These are phyloP conservation scores for Phanerodontia chrysosporium DNA, from an alignment of 768 basidiomycete genomes.

Conservation along the genomic window DNA sequence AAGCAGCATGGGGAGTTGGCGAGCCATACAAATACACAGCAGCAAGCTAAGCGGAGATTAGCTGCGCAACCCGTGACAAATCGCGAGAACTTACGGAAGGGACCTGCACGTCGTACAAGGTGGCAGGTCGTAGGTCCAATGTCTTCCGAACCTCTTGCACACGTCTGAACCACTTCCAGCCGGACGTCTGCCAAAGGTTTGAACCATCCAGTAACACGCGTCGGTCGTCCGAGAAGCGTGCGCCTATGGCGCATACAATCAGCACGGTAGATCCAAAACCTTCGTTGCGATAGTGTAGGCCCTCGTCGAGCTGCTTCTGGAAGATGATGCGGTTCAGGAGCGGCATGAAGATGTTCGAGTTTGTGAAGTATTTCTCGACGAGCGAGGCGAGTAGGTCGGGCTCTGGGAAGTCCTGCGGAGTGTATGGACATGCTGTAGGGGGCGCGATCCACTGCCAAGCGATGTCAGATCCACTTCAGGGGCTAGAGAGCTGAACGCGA, in stretches of 20 bases:
- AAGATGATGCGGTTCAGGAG: slow-evolving; percentile 40
- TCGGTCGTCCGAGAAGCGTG: slow-evolving; percentile 40
- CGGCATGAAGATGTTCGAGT: slow-evolving; percentile 33
- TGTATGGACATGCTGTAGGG: slow-evolving; percentile 3
- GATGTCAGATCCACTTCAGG: neutral
- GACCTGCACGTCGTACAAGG: slow-evolving; percentile 66
- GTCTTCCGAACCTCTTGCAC: slow-evolving; percentile 47
- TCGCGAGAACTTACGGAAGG: slow-evolving; percentile 41
- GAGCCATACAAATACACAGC: slow-evolving; percentile 9
- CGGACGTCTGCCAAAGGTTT: slow-evolving; percentile 2
- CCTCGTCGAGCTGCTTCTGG: slow-evolving; percentile 26
- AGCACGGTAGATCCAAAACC: slow-evolving; percentile 36
- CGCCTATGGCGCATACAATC: slow-evolving; percentile 39
- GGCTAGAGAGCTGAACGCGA: slow-evolving; percentile 1
- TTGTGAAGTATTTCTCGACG: slow-evolving; percentile 39
- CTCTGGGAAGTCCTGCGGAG: slow-evolving; percentile 19
- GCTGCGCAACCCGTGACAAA: slow-evolving; percentile 6
- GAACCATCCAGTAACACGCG: slow-evolving; percentile 28
- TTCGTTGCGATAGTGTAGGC: slow-evolving; percentile 29
- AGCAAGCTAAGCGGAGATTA: neutral
- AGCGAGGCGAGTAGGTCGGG: slow-evolving; percentile 28
- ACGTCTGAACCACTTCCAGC: slow-evolving; percentile 45
- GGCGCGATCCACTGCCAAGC: slow-evolving; percentile 9
- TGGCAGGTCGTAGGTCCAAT: slow-evolving; percentile 42
- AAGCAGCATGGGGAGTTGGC: slow-evolving; percentile 5